Evolutionary conservation across 495 filamentous ascomycete species (phyloP), one percentile per base, ranked within the genome.

Genomic region (Zalerion maritima): DNA sequence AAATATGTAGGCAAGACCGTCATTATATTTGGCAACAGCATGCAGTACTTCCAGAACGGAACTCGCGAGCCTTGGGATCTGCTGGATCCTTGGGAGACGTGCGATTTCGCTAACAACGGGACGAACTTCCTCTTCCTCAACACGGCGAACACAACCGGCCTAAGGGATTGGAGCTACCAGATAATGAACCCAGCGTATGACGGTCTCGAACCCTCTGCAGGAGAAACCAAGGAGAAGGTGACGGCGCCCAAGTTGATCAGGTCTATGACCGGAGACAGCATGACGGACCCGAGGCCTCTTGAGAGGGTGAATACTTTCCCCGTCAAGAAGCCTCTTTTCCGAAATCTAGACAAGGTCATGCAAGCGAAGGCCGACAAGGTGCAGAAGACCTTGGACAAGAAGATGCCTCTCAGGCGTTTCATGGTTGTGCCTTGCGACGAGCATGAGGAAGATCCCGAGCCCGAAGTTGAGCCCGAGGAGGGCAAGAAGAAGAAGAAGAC

Each of bases 1-100:
- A 38, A 31, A 11, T 47, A 44, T 28, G n/a, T 23, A 9, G 41
- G 38, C n/a, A 45, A 40, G 28, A 42, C 26, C 24, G 28, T 48
- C 38, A 40, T 48, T 29, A 36, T 45, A 10, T 29, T 45, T 17
- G 42, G 45, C 8, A 48, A 45, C 14, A 42, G 28, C 6, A 44
- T 48, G 27, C 37, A 37, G 17, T 45, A 45, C 27, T 45, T 48
- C 32, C 39, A 45, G 19, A 15, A 35, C 11, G 41, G 45, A 2
- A 22, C 29, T 3, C 36, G 35, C n/a, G 26, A 37, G 23, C 40
- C 44, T 4, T 44, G 37, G 34, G 31, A 41, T 4, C 31, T 47
- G 15, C 28, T 47, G 0, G 45, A 48, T 18, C 21, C 37, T 2
- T 36, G 25, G n/a, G 28, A 37, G 13, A 29, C 37, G 2, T 33